Evolutionary conservation across 495 filamentous ascomycete genomes (phyloP).

Genomic region (Annulohypoxylon moriforme): DNA sequence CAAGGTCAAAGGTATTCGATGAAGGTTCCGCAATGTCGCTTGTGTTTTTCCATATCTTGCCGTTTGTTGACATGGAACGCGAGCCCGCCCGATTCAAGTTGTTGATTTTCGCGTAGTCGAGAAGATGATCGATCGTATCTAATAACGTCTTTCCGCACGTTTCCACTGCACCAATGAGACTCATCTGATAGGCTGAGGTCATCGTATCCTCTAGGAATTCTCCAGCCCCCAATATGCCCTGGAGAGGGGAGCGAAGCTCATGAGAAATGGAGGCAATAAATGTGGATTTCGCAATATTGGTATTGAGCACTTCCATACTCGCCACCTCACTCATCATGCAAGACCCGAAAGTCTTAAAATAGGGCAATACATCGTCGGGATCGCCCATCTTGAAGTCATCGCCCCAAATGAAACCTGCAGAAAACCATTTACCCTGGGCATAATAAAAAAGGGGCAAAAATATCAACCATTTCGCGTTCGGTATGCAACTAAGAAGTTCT

Average conservation of each 20-base stretch:
- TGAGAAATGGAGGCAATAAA: conserved; percentile 81
- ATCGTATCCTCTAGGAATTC: conserved; percentile 73
- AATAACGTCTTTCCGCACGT: conserved; percentile 79
- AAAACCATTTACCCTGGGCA: conserved; percentile 75
- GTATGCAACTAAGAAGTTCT: conserved; percentile 51
- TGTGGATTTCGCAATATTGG: conserved; percentile 68
- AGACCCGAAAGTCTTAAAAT: conserved; percentile 67
- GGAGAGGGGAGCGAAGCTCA: conserved; percentile 80
- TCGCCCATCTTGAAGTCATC: conserved; percentile 55
- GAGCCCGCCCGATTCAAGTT: conserved; percentile 45
- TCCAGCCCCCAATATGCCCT: conserved; percentile 77
- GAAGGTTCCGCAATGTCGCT: background rate
- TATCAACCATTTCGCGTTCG: conserved; percentile 64
- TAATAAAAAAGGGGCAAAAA: conserved; percentile 77
- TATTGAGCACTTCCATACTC: conserved; percentile 58
- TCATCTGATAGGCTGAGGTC: conserved; percentile 65
- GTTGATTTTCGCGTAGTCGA: conserved; percentile 79
- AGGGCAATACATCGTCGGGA: conserved; percentile 55
- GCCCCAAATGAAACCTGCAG: conserved; percentile 74
- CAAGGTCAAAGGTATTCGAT: conserved; percentile 50
- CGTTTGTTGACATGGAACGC: background rate
- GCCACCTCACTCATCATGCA: conserved; percentile 70
- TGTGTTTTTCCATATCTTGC: conserved; percentile 11
- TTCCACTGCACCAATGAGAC: conserved; percentile 78
- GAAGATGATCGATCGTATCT: conserved; percentile 78